phyloP scores from a whole-genome alignment of 129 eudicot genomes.

The Flaveria robusta region DNA sequence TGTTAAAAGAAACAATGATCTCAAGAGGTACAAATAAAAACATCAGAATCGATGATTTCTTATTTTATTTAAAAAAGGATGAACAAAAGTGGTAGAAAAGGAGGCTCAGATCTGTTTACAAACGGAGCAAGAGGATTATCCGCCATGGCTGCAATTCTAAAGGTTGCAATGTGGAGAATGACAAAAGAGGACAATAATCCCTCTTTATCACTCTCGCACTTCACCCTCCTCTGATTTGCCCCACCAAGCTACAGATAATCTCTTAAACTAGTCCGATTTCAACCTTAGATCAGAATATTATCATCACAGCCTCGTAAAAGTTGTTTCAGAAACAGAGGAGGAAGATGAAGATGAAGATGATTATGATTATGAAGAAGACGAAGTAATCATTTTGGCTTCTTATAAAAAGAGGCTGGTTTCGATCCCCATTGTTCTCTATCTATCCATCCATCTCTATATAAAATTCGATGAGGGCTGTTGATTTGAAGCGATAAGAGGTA shows the following conservation, averaged over 20 bases:
- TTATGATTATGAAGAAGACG: no score
- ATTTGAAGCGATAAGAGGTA: not conserved
- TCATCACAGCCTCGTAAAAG: constrained; percentile 40
- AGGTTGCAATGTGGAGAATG: constrained; percentile 34
- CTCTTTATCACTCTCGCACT: not conserved
- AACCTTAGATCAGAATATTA: constrained; percentile 11
- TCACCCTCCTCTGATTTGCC: constrained; percentile 37
- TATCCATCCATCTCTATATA: not conserved
- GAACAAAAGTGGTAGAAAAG: not conserved
- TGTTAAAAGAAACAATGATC: no score
- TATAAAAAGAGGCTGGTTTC: no score
- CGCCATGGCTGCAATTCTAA: constrained; percentile 49
- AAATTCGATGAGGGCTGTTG: not conserved
- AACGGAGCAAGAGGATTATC: constrained; percentile 23
- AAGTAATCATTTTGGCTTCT: not conserved
- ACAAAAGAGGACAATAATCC: not conserved
- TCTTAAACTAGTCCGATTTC: constrained; percentile 10
- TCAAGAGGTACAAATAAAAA: no score
- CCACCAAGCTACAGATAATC: constrained; percentile 49
- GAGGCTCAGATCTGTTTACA: constrained; percentile 53
- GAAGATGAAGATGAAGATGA: not conserved
- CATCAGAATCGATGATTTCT: not conserved
- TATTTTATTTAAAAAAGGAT: not conserved
- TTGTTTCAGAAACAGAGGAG: not conserved
- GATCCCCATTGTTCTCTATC: not conserved